phyloP scores from a whole-genome alignment of 2,329 filamentous ascomycete species.

The Geoglossum cookeanum region DNA sequence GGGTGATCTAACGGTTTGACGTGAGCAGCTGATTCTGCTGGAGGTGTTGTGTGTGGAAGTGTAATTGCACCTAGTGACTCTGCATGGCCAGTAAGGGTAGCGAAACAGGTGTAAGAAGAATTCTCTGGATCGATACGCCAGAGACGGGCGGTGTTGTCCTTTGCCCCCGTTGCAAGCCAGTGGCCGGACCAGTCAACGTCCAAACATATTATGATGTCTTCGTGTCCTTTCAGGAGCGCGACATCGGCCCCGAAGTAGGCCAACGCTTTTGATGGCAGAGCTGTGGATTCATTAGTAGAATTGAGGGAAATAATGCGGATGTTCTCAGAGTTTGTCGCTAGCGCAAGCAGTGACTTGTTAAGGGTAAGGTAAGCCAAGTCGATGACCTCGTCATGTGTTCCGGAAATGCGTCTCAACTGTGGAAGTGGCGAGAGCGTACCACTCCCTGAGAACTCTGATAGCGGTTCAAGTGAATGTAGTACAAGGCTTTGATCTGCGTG shows the following conservation, averaged over 20 bases:
- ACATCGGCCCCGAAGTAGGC: slow-evolving; percentile 80
- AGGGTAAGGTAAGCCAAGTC: slow-evolving; percentile 74
- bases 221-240: slow-evolving; percentile 68
- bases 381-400: slow-evolving; percentile 94
- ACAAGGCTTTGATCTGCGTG: slow-evolving; percentile 80
- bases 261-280: slow-evolving; percentile 14
- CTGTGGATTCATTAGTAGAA: slow-evolving; percentile 18
- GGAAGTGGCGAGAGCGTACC: slow-evolving; percentile 37
- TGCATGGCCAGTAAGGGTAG: slow-evolving; percentile 74
- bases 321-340: slow-evolving; percentile 91
- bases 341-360: slow-evolving; percentile 62
- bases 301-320: slow-evolving; percentile 65
- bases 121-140: slow-evolving; percentile 70
- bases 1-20: slow-evolving; percentile 59
- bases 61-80: slow-evolving; percentile 85
- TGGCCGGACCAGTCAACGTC: slow-evolving; percentile 93
- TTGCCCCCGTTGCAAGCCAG: slow-evolving; percentile 90
- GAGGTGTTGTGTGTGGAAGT: slow-evolving; percentile 51
- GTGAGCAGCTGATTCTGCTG: slow-evolving; percentile 48
- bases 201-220: slow-evolving; percentile 87
- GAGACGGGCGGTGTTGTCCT: slow-evolving; percentile 83
- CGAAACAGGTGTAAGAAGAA: slow-evolving; percentile 59
- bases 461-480: slow-evolving; percentile 39
- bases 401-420: slow-evolving; percentile 63
- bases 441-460: slow-evolving; percentile 19